Conservation (phyloP, 1,284 basidiomycete species). For the Sanghuangporus sanghuang region DNA sequence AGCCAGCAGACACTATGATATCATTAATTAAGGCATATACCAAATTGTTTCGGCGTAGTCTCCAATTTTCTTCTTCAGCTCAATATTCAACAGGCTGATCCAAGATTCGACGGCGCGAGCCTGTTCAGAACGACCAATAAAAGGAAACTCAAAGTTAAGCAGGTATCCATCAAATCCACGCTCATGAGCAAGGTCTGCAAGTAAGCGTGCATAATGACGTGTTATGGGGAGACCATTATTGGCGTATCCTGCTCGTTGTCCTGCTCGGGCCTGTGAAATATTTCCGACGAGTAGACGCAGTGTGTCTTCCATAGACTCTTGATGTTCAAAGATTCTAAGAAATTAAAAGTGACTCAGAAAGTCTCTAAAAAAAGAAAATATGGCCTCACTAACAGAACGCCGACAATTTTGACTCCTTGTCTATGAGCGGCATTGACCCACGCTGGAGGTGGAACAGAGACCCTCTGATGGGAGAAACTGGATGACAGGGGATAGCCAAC, state of each 20-base stretch:
- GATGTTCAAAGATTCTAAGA: constrained; percentile 67
- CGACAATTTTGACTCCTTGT: constrained; percentile 72
- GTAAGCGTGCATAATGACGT: constrained; percentile 58
- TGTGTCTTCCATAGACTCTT: constrained; percentile 46
- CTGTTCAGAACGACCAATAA: constrained; percentile 52
- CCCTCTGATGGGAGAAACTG: constrained; percentile 79
- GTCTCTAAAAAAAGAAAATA: constrained; percentile 8
- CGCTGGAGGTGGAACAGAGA: constrained; percentile 71
- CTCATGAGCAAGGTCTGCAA: constrained; percentile 67
- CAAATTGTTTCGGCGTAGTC: constrained; percentile 62
- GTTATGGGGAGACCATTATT: constrained; percentile 50
- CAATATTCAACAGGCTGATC: constrained; percentile 58
- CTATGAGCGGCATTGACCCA: constrained; percentile 76
- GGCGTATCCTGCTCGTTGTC: constrained; percentile 34
- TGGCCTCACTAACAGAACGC: constrained; percentile 48
- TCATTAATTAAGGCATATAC: constrained; percentile 33
- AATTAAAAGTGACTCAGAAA: neutral
- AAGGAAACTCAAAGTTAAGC: constrained; percentile 69
- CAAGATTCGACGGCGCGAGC: constrained; percentile 62
- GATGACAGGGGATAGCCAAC: neutral
- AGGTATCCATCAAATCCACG: constrained; percentile 81
- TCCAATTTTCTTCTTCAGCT: constrained; percentile 55
- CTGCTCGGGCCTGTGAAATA: constrained; percentile 40
- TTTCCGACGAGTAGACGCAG: constrained; percentile 63
- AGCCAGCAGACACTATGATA: constrained; percentile 1